Evolutionary conservation across 78 protist species (phyloP).

Genomic region (Planoprotostelium fungivorum): DNA sequence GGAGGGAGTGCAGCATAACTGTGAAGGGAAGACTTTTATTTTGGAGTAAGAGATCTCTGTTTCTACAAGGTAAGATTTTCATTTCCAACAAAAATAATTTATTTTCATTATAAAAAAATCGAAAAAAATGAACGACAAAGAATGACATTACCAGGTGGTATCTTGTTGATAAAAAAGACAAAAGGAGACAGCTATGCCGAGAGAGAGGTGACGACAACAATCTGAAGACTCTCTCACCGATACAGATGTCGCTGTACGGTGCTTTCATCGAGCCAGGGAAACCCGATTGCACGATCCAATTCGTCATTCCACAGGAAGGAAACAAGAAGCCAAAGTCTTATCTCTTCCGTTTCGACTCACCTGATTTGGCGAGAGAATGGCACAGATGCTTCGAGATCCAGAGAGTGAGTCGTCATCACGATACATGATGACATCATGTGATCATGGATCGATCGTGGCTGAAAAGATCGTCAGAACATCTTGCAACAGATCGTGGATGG

Average conservation of each 20-base stretch:
- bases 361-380: background rate
- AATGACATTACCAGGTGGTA: background rate
- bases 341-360: background rate
- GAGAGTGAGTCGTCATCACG: background rate
- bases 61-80: background rate
- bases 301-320: background rate
- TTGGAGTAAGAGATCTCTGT: background rate
- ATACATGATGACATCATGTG: too few species aligned
- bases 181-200: background rate
- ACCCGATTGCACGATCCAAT: background rate
- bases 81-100: too few species aligned
- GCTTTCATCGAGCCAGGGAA: background rate
- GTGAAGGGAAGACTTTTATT: background rate
- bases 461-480: background rate
- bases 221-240: background rate
- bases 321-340: background rate
- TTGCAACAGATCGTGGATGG: background rate
- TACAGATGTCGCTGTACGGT: background rate
- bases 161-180: background rate
- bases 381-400: background rate
- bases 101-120: too few species aligned
- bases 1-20: background rate
- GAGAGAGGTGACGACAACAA: background rate
- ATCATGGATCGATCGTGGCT: too few species aligned
- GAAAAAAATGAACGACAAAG: background rate